Percentiles rank a stretch among this genome's conserved stretches.
These are phyloP conservation scores for Mycena citricolor DNA, from an alignment of 1,284 basidiomycete species.

Conservation along the genomic window DNA sequence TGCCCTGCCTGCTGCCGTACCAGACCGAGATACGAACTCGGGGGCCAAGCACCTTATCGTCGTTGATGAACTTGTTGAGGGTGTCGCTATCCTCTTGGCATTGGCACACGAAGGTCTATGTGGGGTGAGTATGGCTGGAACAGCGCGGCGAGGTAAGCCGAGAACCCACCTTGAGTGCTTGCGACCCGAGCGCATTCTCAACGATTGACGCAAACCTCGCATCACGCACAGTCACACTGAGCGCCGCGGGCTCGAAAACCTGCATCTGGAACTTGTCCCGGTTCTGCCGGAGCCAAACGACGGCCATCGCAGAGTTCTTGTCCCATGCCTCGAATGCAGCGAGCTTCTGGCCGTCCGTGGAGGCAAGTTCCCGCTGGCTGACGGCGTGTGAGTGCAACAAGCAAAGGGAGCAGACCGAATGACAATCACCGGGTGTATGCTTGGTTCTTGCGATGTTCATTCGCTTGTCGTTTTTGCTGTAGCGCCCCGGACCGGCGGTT, in stretches of 20 bases:
- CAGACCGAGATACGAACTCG: slow-evolving; percentile 62
- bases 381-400: background rate
- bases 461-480: no score
- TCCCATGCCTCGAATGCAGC: slow-evolving; percentile 52
- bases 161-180: slow-evolving; percentile 60
- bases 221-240: slow-evolving; percentile 73
- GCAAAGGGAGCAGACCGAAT: slow-evolving; percentile 5
- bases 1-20: slow-evolving; percentile 54
- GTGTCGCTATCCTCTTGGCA: slow-evolving; percentile 80
- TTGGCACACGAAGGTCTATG: slow-evolving; percentile 84
- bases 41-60: slow-evolving; percentile 55
- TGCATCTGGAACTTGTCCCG: slow-evolving; percentile 69
- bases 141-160: background rate
- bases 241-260: slow-evolving; percentile 84
- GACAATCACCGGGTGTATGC: slow-evolving; percentile 29
- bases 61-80: slow-evolving; percentile 68
- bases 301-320: slow-evolving; percentile 60
- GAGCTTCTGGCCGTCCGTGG: slow-evolving; percentile 60
- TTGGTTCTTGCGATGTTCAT: background rate
- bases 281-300: slow-evolving; percentile 79
- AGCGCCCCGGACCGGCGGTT: background rate
- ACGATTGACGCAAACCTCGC: slow-evolving; percentile 65
- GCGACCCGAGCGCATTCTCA: slow-evolving; percentile 68
- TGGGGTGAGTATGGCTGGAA: slow-evolving; percentile 12
- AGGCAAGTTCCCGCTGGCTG: slow-evolving; percentile 62